A percentile compares a stretch with the other conserved stretches of the same genome.
These are phyloP conservation scores for Candida awuae DNA, from an alignment of 805 yeast genomes.

Conservation along the genomic window DNA sequence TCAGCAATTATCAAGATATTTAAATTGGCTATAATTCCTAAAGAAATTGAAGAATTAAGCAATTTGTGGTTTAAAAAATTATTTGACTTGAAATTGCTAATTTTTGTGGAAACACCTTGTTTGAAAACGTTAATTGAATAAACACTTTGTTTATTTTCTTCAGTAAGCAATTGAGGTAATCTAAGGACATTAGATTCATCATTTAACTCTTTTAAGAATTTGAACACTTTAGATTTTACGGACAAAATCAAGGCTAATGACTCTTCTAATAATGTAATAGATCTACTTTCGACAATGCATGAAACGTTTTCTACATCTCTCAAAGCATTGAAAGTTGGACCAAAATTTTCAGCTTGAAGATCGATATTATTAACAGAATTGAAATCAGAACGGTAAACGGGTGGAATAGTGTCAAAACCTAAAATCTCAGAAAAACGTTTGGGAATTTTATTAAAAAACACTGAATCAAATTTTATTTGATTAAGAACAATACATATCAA, in stretches of 20 bases:
- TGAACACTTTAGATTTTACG: slow-evolving; percentile 27
- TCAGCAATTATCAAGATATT: slow-evolving; percentile 17
- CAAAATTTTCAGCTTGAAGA: slow-evolving; percentile 11
- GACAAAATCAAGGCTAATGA: slow-evolving; percentile 29
- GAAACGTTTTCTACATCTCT: slow-evolving; percentile 13
- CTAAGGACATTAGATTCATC: slow-evolving; percentile 15
- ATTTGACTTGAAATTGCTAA: slow-evolving; percentile 23
- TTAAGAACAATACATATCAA: slow-evolving; percentile 18
- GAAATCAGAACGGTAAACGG: slow-evolving; percentile 23
- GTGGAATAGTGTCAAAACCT: slow-evolving; percentile 25
- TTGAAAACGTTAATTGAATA: slow-evolving; percentile 17
- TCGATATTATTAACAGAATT: slow-evolving; percentile 19
- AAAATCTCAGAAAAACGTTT: slow-evolving; percentile 12
- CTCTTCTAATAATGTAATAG: slow-evolving; percentile 17
- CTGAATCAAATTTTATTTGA: slow-evolving; percentile 8
- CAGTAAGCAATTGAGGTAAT: slow-evolving; percentile 3
- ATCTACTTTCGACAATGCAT: slow-evolving; percentile 6
- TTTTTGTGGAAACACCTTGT: slow-evolving; percentile 19
- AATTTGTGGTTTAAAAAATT: slow-evolving; percentile 23
- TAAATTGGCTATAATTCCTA: slow-evolving; percentile 19
- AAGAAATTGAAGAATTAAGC: slow-evolving; percentile 19
- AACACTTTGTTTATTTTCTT: slow-evolving; percentile 2
- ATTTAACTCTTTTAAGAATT: slow-evolving; percentile 14
- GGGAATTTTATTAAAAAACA: slow-evolving; percentile 12
- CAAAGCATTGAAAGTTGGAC: slow-evolving; percentile 9